Conservation (phyloP, 176 grass and related monocot genomes). For the Pontederia paniculata region DNA sequence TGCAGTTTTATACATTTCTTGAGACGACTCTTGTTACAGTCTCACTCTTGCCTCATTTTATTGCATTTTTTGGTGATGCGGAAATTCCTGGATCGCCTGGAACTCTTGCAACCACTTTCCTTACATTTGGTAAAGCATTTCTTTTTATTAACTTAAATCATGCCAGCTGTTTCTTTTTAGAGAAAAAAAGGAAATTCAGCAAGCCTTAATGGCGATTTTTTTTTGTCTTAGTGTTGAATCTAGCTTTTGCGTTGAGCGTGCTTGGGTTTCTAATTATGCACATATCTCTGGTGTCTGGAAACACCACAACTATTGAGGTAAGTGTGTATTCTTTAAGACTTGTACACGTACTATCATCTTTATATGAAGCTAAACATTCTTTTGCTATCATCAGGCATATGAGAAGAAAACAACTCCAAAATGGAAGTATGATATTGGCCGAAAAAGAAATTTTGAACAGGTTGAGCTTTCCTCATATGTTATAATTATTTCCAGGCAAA, state of each 20-base stretch:
- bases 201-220: constrained; percentile 9
- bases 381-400: constrained; percentile 47
- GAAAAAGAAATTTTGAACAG: constrained; percentile 82
- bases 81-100: constrained; percentile 79
- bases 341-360: constrained; percentile 7
- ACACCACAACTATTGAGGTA: constrained; percentile 84
- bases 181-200: not conserved
- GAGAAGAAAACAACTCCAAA: constrained; percentile 85
- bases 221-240: constrained; percentile 58
- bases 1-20: constrained; percentile 96
- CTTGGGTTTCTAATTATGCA: constrained; percentile 96
- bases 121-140: constrained; percentile 57
- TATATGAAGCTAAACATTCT: constrained; percentile 10
- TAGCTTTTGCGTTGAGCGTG: constrained; percentile 79
- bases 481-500: too few relatives aligned
- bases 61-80: constrained; percentile 84
- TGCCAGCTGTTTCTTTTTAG: not conserved
- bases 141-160: constrained; percentile 6
- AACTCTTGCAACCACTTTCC: constrained; percentile 86
- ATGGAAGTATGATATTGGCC: constrained; percentile 76
- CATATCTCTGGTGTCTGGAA: constrained; percentile 72
- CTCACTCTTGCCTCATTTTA: constrained; percentile 74
- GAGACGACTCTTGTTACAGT: constrained; percentile 82
- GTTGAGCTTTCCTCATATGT: constrained; percentile 18
- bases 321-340: constrained; percentile 17